Evolutionary conservation across 345 rosid species (phyloP), one percentile per base, ranked within the genome.

Genomic region (Eutrema heterophyllum): DNA sequence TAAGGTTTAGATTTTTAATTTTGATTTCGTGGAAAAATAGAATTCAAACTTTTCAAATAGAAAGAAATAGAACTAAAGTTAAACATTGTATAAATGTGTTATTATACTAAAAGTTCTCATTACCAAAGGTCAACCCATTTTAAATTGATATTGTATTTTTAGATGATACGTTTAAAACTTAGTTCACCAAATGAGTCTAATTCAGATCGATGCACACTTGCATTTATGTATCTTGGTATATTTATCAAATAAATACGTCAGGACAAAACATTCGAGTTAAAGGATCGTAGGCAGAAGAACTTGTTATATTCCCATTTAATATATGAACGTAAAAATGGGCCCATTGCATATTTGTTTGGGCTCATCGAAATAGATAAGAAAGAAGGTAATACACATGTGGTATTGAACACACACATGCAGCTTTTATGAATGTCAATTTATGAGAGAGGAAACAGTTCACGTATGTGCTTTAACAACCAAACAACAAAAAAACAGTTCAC

Each of bases 201-300:
- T 21, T 65, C 70, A 67, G 53, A 54, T 30, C 30, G 72, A 43
- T 55, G 43, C 41, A 68, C 53, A 16, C 13, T 41, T 29, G n/a
- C 30, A 52, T 12, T 52, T 4, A 36, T 26, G 40, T 36, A 9
- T 43, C 50, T 7, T 53, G 40, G 33, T 29, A 48, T 48, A 33
- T 48, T 9, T 65, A 18, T 15, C n/a, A 51, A 39, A 39, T 13
- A 33, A 46, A 70, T 58, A 15, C 41, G 49, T 39, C 2, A 51
- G 16, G 76, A 72, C 76, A 72, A 72, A 53, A 72, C 16, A 32
- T 52, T 63, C 64, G 76, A 72, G 76, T 72, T 52, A 41, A 16
- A 43, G 43, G 45, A 51, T 40, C 18, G 76, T 52, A 21, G 63
- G 54, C 60, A 32, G 24, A 55, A 44, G 18, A 44, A 32, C 60